Evolutionary conservation across 495 filamentous ascomycete species (phyloP).

Genomic region (Hyaloscypha hepaticicola): DNA sequence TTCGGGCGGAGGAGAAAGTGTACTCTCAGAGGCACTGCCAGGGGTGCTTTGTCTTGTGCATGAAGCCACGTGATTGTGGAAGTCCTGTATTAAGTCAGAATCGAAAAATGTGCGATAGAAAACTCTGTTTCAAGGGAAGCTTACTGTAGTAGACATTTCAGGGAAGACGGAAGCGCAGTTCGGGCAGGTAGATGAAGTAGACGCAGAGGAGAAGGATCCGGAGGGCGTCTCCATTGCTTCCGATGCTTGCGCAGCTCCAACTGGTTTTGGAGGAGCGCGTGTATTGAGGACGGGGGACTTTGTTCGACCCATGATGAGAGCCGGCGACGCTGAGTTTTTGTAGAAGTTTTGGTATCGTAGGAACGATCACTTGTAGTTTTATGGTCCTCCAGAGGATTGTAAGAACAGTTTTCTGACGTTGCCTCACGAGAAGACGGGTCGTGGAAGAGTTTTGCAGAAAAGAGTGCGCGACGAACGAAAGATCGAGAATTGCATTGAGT

Average conservation of each 20-base stretch:
- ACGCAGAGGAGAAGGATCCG: constrained; percentile 9
- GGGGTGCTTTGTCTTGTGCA: constrained; percentile 14
- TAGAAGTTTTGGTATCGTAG: not conserved
- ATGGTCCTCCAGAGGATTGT: not conserved
- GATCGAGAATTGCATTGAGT: not conserved
- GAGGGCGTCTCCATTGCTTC: constrained; percentile 6
- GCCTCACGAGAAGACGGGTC: not conserved
- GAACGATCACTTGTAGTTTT: not conserved
- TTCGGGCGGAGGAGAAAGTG: constrained; percentile 13
- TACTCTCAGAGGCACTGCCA: constrained; percentile 10
- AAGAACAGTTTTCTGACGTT: constrained; percentile 8
- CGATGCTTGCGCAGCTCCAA: not conserved
- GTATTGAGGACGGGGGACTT: not conserved
- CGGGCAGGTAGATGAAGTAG: constrained; percentile 15
- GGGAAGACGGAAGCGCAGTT: constrained; percentile 9
- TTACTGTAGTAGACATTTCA: constrained; percentile 15
- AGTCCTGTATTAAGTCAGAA: constrained; percentile 24
- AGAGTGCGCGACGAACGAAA: not conserved
- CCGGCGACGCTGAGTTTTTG: not conserved
- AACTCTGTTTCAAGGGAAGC: not conserved
- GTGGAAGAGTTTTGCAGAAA: constrained; percentile 5
- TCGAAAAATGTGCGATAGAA: not conserved
- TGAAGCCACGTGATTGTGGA: constrained; percentile 24
- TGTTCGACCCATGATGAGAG: constrained; percentile 3
- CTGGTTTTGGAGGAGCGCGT: not conserved